phyloP scores from a whole-genome alignment of 2,329 filamentous ascomycete species.

The Metarhizium robertsii region DNA sequence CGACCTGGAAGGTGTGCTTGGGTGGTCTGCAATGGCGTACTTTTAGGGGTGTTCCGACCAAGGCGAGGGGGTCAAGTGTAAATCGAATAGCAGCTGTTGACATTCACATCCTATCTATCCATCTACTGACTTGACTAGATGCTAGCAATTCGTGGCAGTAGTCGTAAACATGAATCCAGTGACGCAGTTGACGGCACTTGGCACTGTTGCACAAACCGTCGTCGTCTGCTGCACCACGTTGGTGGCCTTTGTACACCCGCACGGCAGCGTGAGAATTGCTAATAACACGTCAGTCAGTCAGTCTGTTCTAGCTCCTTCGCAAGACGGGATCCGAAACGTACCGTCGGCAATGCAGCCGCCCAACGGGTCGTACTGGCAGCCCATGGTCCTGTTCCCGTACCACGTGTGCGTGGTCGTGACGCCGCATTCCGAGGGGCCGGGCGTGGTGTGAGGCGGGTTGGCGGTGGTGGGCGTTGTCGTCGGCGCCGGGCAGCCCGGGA shows the following conservation, averaged over 20 bases:
- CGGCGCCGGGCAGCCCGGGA: neutral
- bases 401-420: neutral
- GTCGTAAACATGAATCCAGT: constrained; percentile 2
- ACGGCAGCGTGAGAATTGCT: constrained; percentile 3
- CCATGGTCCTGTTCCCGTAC: neutral
- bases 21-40: constrained; percentile 54
- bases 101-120: too few relatives aligned
- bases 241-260: neutral
- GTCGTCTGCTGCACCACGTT: neutral
- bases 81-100: too few relatives aligned
- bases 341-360: neutral
- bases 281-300: too few relatives aligned
- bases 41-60: constrained; percentile 21
- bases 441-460: neutral
- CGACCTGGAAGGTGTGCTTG: constrained; percentile 56
- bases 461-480: neutral
- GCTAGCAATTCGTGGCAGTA: neutral
- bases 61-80: neutral
- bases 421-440: neutral
- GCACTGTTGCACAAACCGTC: neutral
- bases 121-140: too few relatives aligned
- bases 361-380: neutral
- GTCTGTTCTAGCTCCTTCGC: too few relatives aligned
- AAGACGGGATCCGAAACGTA: neutral
- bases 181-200: neutral